phyloP scores from a whole-genome alignment of 352 stramenopile species.

The Pythium oligandrum region DNA sequence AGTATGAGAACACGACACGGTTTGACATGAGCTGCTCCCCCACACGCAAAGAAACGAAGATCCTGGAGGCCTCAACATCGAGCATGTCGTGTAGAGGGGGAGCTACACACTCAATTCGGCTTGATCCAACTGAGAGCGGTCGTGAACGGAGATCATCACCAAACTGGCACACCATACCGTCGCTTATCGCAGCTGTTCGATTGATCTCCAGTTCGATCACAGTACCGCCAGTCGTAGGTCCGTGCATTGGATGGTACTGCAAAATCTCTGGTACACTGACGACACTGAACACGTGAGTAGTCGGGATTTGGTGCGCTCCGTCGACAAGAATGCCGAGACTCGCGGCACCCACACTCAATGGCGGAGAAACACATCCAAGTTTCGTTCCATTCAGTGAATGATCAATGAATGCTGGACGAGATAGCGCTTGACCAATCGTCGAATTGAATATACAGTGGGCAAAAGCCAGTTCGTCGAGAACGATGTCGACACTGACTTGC shows the following conservation, averaged over 20 bases:
- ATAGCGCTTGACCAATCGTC: background rate
- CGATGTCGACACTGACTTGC: constrained; percentile 2
- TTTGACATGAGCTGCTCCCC: constrained; percentile 3
- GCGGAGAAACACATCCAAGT: background rate
- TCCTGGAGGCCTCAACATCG: background rate
- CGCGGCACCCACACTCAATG: background rate
- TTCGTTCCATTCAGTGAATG: background rate
- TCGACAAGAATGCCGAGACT: background rate
- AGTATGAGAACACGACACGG: background rate
- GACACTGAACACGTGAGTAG: background rate
- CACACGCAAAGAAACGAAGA: constrained; percentile 1
- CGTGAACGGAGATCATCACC: too few species aligned
- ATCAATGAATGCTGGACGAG: background rate
- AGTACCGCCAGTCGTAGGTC: background rate
- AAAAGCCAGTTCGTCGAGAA: background rate
- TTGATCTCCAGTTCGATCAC: background rate
- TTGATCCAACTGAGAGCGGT: too few species aligned
- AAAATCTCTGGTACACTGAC: background rate
- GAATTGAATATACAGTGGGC: background rate
- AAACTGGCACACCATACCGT: too few species aligned
- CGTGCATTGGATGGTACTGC: background rate
- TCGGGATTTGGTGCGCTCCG: background rate
- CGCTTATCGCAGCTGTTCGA: too few species aligned
- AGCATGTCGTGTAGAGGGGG: too few species aligned
- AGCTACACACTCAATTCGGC: too few species aligned